These are phyloP conservation scores for Lichtheimia ramosa DNA, from an alignment of 371 early-diverging fungal genomes.

Conservation along the genomic window DNA sequence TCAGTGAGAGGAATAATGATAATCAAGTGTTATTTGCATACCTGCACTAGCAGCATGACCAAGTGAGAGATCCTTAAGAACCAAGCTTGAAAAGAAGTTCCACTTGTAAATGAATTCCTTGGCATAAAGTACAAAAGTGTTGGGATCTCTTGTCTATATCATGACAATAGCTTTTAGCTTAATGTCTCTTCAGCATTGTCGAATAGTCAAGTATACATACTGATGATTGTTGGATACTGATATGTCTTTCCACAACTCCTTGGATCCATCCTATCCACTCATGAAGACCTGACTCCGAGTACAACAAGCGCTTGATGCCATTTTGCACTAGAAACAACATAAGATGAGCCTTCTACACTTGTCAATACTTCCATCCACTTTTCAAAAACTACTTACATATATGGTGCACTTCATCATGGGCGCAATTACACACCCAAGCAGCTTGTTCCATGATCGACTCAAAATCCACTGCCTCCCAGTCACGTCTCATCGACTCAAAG, in stretches of 20 bases:
- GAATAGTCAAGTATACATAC: neutral
- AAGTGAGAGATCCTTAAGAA: constrained; percentile 47
- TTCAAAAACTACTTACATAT: constrained; percentile 26
- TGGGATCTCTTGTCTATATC: neutral
- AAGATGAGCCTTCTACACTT: neutral
- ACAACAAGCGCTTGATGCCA: constrained; percentile 38
- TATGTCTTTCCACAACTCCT: constrained; percentile 31
- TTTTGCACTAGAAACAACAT: constrained; percentile 27
- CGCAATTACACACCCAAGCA: constrained; percentile 57
- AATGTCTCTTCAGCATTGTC: neutral
- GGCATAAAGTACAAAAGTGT: constrained; percentile 16
- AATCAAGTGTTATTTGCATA: constrained; percentile 5
- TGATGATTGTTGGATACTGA: constrained; percentile 7
- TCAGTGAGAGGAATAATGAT: neutral
- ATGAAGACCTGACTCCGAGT: constrained; percentile 24
- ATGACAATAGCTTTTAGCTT: neutral
- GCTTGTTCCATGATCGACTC: constrained; percentile 51
- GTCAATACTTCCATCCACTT: neutral
- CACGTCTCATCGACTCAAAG: constrained; percentile 36
- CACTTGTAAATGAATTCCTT: constrained; percentile 58
- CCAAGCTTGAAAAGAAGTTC: constrained; percentile 45
- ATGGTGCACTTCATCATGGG: constrained; percentile 30
- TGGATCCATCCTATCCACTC: constrained; percentile 53
- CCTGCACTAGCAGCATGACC: constrained; percentile 39
- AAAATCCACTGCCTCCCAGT: constrained; percentile 55